Percentiles rank a stretch among this genome's conserved stretches.
Conservation (phyloP, 345 rosid genomes). For the Populus euphratica region DNA sequence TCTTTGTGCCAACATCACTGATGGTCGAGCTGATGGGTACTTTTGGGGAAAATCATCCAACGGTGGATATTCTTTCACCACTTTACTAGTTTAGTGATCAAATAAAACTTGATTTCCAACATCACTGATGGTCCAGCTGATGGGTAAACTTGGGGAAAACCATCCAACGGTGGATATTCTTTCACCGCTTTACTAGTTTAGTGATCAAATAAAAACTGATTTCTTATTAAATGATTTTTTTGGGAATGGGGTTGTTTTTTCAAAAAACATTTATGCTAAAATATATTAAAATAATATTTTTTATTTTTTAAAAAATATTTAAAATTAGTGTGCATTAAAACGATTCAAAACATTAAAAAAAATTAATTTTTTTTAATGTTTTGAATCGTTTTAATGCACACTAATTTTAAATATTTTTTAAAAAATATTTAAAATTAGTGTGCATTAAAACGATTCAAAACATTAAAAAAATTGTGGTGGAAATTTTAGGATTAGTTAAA, state of each 20-base stretch:
- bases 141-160: slow-evolving; percentile 83
- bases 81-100: slow-evolving; percentile 45
- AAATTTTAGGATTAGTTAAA: too few relatives aligned
- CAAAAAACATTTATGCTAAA: too few relatives aligned
- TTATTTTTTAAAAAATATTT: too few relatives aligned
- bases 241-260: too few relatives aligned
- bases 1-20: slow-evolving; percentile 48
- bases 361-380: too few relatives aligned
- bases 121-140: slow-evolving; percentile 81
- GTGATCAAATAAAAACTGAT: slow-evolving; percentile 65
- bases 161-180: slow-evolving; percentile 63
- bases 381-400: too few relatives aligned
- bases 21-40: slow-evolving; percentile 82
- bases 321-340: too few relatives aligned
- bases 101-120: slow-evolving; percentile 40
- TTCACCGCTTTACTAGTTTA: slow-evolving; percentile 35
- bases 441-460: slow-evolving; percentile 17
- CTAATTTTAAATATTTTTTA: too few relatives aligned
- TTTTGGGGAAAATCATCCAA: slow-evolving; percentile 80
- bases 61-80: slow-evolving; percentile 55
- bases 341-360: too few relatives aligned
- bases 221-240: slow-evolving; percentile 36
- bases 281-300: too few relatives aligned
- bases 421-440: too few relatives aligned
- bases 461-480: background rate